Conservation (phyloP, 345 rosid genomes). For the Mallotus nudiflorus region DNA sequence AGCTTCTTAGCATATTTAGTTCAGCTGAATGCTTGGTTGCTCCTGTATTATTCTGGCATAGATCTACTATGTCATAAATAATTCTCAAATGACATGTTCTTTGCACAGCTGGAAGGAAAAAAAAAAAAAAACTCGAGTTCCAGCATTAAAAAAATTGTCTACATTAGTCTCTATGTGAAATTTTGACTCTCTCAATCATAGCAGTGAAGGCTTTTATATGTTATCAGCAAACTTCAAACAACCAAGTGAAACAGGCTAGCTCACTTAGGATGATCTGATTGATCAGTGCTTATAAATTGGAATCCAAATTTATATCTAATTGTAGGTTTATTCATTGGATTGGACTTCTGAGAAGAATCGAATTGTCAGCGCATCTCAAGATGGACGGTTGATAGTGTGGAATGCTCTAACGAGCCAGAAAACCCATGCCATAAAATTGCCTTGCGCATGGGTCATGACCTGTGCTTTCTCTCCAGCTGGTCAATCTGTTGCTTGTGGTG, state of each 20-base stretch:
- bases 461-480: slow-evolving; percentile 96
- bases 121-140: not conserved
- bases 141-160: no score
- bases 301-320: slow-evolving; percentile 12
- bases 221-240: not conserved
- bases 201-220: not conserved
- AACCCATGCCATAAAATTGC: slow-evolving; percentile 91
- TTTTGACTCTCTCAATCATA: not conserved
- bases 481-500: slow-evolving; percentile 96
- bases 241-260: not conserved
- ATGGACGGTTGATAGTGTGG: slow-evolving; percentile 93
- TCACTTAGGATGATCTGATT: not conserved
- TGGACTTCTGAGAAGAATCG: slow-evolving; percentile 89
- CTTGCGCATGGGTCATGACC: slow-evolving; percentile 98
- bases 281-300: not conserved
- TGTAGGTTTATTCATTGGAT: slow-evolving; percentile 84
- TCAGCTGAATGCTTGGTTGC: not conserved
- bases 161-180: not conserved
- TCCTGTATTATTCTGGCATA: not conserved
- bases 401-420: slow-evolving; percentile 97
- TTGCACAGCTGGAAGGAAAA: no score
- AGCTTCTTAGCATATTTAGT: not conserved
- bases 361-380: slow-evolving; percentile 95
- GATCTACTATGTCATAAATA: not conserved
- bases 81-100: slow-evolving; percentile 1